phyloP scores from a whole-genome alignment of 2,329 filamentous ascomycete genomes.

The Teratosphaeria pseudoeucalypti region DNA sequence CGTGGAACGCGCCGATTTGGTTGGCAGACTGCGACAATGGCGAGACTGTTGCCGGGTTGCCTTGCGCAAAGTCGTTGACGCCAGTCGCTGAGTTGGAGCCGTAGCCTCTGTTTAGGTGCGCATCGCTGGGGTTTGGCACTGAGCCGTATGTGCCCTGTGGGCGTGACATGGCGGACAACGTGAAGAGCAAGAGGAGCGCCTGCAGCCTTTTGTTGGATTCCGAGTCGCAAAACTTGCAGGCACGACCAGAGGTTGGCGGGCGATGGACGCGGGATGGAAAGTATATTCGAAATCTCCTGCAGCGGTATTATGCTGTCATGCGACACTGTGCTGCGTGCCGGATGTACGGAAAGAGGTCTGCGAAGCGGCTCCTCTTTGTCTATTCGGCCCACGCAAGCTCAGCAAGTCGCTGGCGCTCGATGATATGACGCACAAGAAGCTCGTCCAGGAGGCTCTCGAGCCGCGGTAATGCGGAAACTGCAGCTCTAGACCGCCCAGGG shows the following conservation, averaged over 20 bases:
- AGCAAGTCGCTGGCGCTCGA: no score
- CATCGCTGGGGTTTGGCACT: conserved; percentile 30
- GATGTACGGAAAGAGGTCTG: neutral
- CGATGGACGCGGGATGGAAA: neutral
- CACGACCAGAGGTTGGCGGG: neutral
- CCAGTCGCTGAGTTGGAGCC: conserved; percentile 13
- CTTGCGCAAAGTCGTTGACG: conserved; percentile 29
- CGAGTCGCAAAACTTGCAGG: neutral
- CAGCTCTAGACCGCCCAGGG: neutral
- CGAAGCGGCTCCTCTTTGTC: neutral
- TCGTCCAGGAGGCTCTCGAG: neutral
- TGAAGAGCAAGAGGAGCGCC: neutral
- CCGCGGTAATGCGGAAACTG: neutral
- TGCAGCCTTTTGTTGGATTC: neutral
- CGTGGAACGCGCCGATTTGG: conserved; percentile 15
- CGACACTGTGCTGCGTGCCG: neutral
- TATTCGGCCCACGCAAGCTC: no score
- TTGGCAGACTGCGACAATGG: conserved; percentile 30
- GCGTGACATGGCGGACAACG: conserved; percentile 5
- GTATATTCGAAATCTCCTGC: neutral
- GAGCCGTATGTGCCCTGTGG: conserved; percentile 22
- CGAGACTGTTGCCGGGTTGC: conserved; percentile 23
- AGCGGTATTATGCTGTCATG: neutral
- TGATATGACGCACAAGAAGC: neutral
- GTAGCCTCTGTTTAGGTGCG: conserved; percentile 25